A percentile compares a stretch with the other conserved stretches of the same genome.
phyloP scores from a whole-genome alignment of 2,329 filamentous ascomycete genomes.

The Fusarium circinatum region DNA sequence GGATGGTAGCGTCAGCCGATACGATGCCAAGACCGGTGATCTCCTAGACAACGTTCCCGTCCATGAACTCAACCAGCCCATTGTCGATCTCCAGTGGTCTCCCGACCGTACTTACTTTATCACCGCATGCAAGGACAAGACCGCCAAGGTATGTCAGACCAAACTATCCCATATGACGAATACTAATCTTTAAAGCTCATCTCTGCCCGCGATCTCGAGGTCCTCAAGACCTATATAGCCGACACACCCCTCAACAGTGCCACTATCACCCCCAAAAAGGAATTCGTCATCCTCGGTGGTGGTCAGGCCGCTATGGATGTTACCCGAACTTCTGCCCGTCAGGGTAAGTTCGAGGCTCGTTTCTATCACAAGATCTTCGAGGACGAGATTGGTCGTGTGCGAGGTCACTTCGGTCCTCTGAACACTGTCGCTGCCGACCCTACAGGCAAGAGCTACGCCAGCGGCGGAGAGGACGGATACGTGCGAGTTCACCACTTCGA shows the following conservation, averaged over 20 bases:
- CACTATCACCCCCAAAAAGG: slow-evolving; percentile 92
- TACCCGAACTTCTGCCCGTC: slow-evolving; percentile 89
- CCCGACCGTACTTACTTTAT: slow-evolving; percentile 97
- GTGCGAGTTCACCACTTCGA: slow-evolving; percentile 99
- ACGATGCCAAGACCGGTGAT: slow-evolving; percentile 92
- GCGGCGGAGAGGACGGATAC: slow-evolving; percentile 97
- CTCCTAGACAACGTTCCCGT: slow-evolving; percentile 81
- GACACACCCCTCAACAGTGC: slow-evolving; percentile 98
- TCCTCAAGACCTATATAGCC: slow-evolving; percentile 90
- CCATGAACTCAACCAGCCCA: slow-evolving; percentile 84
- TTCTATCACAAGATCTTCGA: slow-evolving; percentile 99
- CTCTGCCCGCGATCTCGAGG: slow-evolving; percentile 84
- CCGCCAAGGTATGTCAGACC: slow-evolving; percentile 74
- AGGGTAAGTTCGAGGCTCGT: slow-evolving; percentile 98
- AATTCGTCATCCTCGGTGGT: slow-evolving; percentile 97
- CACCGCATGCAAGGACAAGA: slow-evolving; percentile 98
- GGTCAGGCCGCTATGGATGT: slow-evolving; percentile 99
- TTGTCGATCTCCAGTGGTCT: slow-evolving; percentile 96
- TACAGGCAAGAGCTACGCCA: slow-evolving; percentile 90
- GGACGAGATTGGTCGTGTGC: slow-evolving; percentile 96
- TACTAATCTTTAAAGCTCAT: slow-evolving; percentile 68
- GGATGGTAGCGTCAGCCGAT: slow-evolving; percentile 91
- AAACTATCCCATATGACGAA: neutral
- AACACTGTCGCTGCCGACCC: slow-evolving; percentile 97
- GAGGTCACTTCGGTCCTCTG: slow-evolving; percentile 95